Conservation (phyloP, 2,329 filamentous ascomycete genomes). For the Ophiostoma sp. region DNA sequence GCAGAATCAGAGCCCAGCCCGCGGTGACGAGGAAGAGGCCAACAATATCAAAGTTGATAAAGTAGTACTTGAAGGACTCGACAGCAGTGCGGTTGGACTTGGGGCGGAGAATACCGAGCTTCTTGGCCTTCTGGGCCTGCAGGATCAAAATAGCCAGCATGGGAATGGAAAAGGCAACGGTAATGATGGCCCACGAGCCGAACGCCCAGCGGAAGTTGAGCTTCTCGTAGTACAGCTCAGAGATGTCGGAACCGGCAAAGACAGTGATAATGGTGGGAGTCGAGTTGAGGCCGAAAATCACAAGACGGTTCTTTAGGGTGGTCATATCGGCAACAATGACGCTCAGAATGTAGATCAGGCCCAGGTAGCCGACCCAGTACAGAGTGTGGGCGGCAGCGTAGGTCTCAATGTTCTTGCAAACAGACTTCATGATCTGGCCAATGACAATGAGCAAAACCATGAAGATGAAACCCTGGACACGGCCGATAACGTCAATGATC, state of each 20-base stretch:
- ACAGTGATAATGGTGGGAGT: slow-evolving; percentile 62
- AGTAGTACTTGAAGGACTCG: slow-evolving; percentile 49
- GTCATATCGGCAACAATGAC: slow-evolving; percentile 65
- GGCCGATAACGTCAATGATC: slow-evolving; percentile 61
- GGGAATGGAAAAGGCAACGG: slow-evolving; percentile 54
- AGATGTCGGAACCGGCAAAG: slow-evolving; percentile 55
- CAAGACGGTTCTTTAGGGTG: slow-evolving; percentile 57
- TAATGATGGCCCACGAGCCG: slow-evolving; percentile 59
- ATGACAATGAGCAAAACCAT: slow-evolving; percentile 47
- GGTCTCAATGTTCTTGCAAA: slow-evolving; percentile 53
- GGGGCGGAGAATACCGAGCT: slow-evolving; percentile 44
- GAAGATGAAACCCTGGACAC: slow-evolving; percentile 55
- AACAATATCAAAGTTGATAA: slow-evolving; percentile 58
- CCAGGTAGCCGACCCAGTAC: slow-evolving; percentile 54
- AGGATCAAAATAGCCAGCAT: slow-evolving; percentile 51
- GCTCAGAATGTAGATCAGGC: slow-evolving; percentile 39
- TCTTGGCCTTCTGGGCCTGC: slow-evolving; percentile 57
- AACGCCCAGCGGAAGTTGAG: slow-evolving; percentile 63
- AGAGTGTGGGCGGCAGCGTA: slow-evolving; percentile 63
- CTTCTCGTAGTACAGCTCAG: slow-evolving; percentile 45
- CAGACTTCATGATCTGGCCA: slow-evolving; percentile 61
- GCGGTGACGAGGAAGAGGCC: slow-evolving; percentile 58
- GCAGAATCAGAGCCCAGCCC: slow-evolving; percentile 59
- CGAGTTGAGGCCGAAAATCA: slow-evolving; percentile 59
- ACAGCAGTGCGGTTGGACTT: slow-evolving; percentile 40